Evolutionary conservation across 2,329 filamentous ascomycete genomes (phyloP).

Genomic region (Penicillium aurantiogriseum): DNA sequence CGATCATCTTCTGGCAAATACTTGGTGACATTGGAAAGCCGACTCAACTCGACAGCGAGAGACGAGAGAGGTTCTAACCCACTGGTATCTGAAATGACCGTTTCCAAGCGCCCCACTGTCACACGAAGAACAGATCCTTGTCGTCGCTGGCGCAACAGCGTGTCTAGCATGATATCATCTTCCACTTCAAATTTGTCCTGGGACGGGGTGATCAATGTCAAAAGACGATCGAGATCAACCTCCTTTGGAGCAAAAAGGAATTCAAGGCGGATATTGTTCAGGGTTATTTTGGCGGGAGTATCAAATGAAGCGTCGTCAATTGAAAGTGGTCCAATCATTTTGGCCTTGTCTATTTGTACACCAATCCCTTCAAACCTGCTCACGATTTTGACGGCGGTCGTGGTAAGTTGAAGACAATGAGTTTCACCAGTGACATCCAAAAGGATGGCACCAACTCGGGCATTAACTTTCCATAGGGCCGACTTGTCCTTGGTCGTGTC

Average conservation of each 20-base stretch:
- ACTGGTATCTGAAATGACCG: constrained; percentile 61
- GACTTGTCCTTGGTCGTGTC: constrained; percentile 15
- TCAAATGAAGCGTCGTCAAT: constrained; percentile 44
- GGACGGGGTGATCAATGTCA: constrained; percentile 86
- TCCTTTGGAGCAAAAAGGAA: constrained; percentile 73
- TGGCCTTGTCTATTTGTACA: constrained; percentile 72
- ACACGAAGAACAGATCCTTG: constrained; percentile 81
- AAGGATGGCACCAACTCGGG: constrained; percentile 73
- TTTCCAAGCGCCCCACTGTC: constrained; percentile 63
- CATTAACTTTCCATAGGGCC: constrained; percentile 63
- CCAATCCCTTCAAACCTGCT: constrained; percentile 71
- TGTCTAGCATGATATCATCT: constrained; percentile 94
- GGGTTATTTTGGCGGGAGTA: constrained; percentile 60
- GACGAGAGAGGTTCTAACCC: constrained; percentile 67
- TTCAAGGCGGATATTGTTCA: constrained; percentile 68
- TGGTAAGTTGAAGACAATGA: constrained; percentile 71
- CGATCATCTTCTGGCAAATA: constrained; percentile 95
- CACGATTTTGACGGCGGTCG: constrained; percentile 78
- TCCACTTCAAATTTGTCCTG: constrained; percentile 85
- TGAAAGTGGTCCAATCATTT: constrained; percentile 68
- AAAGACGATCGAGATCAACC: constrained; percentile 73
- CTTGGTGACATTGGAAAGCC: constrained; percentile 83
- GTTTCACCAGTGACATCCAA: constrained; percentile 74
- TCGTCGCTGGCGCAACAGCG: constrained; percentile 76
- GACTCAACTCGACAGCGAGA: constrained; percentile 75